phyloP scores from a whole-genome alignment of 805 yeast genomes.

The Dipodascus geniculatus region DNA sequence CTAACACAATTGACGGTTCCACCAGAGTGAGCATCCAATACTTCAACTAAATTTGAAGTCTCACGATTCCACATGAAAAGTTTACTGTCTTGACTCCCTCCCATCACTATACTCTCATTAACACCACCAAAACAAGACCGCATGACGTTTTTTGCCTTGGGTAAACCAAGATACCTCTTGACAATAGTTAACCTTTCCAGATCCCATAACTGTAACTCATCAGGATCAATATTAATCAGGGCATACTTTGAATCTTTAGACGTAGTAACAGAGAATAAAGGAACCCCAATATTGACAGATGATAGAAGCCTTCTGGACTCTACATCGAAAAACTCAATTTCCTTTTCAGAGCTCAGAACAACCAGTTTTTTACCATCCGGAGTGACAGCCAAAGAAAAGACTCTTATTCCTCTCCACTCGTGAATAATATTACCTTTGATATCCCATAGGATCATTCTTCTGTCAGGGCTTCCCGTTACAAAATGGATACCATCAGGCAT shows the following conservation, averaged over 20 bases:
- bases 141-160: conserved; percentile 56
- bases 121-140: conserved; percentile 69
- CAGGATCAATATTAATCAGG: conserved; percentile 56
- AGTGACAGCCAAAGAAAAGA: conserved; percentile 59
- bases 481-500: conserved; percentile 44
- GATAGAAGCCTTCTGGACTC: conserved; percentile 31
- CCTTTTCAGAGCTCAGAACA: conserved; percentile 52
- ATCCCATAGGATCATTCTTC: conserved; percentile 41
- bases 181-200: conserved; percentile 44
- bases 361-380: conserved; percentile 51
- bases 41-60: conserved; percentile 53
- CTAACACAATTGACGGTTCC: conserved; percentile 64
- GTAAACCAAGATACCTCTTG: conserved; percentile 59
- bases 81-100: conserved; percentile 76
- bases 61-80: conserved; percentile 69
- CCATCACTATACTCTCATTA: conserved; percentile 55
- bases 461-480: conserved; percentile 69
- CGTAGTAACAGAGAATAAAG: conserved; percentile 52
- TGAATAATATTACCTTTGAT: conserved; percentile 19
- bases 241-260: conserved; percentile 45
- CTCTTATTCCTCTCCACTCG: conserved; percentile 31
- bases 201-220: conserved; percentile 77
- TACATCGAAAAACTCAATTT: conserved; percentile 47
- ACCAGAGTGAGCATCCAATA: conserved; percentile 50
- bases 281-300: conserved; percentile 40